phyloP scores from a whole-genome alignment of 2,329 filamentous ascomycete genomes.

The Microsporum canis region DNA sequence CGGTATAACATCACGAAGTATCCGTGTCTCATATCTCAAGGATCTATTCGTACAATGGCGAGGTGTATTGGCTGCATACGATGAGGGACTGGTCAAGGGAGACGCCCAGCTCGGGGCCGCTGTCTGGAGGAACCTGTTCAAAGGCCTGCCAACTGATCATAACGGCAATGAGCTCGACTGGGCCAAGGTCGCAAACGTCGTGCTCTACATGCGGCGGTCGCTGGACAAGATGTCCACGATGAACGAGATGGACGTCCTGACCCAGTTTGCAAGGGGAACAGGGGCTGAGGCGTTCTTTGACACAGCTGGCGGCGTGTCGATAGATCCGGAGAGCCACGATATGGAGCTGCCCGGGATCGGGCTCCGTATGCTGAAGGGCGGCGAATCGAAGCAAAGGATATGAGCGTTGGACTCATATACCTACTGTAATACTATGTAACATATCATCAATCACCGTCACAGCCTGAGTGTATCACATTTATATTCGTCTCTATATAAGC shows the following conservation, averaged over 20 bases:
- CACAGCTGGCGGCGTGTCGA: not conserved
- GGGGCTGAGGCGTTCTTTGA: not conserved
- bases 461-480: too few species aligned
- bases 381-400: not conserved
- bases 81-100: constrained; percentile 37
- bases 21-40: constrained; percentile 57
- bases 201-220: constrained; percentile 51
- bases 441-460: not conserved
- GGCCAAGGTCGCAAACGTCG: constrained; percentile 48
- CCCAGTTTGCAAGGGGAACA: not conserved
- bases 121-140: constrained; percentile 89
- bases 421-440: constrained; percentile 1
- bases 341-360: too few species aligned
- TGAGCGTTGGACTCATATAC: not conserved
- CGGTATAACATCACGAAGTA: constrained; percentile 40
- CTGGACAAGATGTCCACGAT: constrained; percentile 36
- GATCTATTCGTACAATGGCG: constrained; percentile 92
- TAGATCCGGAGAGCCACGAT: too few species aligned
- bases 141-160: constrained; percentile 45
- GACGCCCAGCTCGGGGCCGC: constrained; percentile 48
- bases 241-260: not conserved
- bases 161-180: constrained; percentile 45
- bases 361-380: too few species aligned
- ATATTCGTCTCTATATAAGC: not conserved
- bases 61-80: constrained; percentile 61